A percentile compares a stretch with the other conserved stretches of the same genome.
phyloP scores from a whole-genome alignment of 306 rosid species.

The Lithocarpus polystachyus region DNA sequence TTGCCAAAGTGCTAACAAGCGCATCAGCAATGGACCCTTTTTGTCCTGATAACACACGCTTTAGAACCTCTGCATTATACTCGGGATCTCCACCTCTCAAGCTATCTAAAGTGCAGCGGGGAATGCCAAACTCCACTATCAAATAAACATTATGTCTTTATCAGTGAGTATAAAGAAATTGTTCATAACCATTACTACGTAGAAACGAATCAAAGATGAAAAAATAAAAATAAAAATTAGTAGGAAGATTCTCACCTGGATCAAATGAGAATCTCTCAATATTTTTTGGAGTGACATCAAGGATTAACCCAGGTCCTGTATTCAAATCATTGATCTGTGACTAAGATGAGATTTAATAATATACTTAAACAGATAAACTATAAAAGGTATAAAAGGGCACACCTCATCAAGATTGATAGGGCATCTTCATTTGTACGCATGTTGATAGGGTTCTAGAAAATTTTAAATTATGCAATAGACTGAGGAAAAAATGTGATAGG shows the following conservation, averaged over 20 bases:
- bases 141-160: conserved; percentile 6
- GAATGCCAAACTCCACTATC: conserved; percentile 84
- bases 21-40: conserved; percentile 82
- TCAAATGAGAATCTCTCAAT: conserved; percentile 75
- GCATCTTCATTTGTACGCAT: too few relatives aligned
- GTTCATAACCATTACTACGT: neutral
- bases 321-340: conserved; percentile 1
- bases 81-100: conserved; percentile 81
- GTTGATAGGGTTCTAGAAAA: too few relatives aligned
- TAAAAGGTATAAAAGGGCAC: neutral
- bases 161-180: neutral
- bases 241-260: conserved; percentile 65
- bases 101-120: conserved; percentile 69
- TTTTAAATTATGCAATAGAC: too few relatives aligned
- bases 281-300: conserved; percentile 73
- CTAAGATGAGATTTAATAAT: neutral
- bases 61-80: conserved; percentile 66
- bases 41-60: conserved; percentile 80
- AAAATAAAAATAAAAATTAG: conserved; percentile 10
- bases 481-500: too few relatives aligned
- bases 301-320: conserved; percentile 87
- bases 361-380: neutral
- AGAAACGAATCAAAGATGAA: conserved; percentile 1
- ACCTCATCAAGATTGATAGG: too few relatives aligned
- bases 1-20: conserved; percentile 49